Conservation (phyloP, 768 basidiomycete species). For the Pleurotus tuoliensis region DNA sequence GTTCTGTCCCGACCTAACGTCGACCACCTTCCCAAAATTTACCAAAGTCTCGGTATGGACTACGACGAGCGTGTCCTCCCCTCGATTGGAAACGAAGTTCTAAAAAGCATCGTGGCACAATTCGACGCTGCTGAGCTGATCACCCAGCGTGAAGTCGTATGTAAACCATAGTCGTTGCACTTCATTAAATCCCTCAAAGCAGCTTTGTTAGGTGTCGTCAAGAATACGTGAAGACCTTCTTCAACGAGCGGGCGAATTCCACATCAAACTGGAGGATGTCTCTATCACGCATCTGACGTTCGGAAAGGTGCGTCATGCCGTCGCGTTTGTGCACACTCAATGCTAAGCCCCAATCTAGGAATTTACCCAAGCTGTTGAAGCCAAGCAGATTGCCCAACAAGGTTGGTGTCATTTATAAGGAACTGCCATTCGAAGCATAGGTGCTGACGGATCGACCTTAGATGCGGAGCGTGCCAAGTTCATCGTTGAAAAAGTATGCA, state of each 20-base stretch:
- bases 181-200: no score
- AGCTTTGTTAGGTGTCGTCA: conserved; percentile 65
- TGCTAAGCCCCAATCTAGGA: conserved; percentile 44
- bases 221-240: conserved; percentile 90
- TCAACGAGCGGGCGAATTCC: conserved; percentile 93
- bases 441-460: conserved; percentile 23
- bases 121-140: conserved; percentile 97
- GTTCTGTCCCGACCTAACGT: conserved; percentile 94
- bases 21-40: conserved; percentile 84
- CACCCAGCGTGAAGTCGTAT: conserved; percentile 94
- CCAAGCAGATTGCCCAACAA: conserved; percentile 99
- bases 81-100: conserved; percentile 95
- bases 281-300: conserved; percentile 92
- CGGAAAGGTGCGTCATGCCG: conserved; percentile 56
- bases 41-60: conserved; percentile 91
- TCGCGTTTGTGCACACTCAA: background rate
- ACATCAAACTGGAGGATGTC: conserved; percentile 93
- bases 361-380: conserved; percentile 98
- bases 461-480: conserved; percentile 99
- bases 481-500: conserved; percentile 89
- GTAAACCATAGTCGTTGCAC: conserved; percentile 22
- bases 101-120: conserved; percentile 97
- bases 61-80: conserved; percentile 98
- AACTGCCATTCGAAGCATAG: background rate
- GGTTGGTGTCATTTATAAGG: conserved; percentile 39